Conservation (phyloP, 129 eudicot species). For the Calendula officinalis region DNA sequence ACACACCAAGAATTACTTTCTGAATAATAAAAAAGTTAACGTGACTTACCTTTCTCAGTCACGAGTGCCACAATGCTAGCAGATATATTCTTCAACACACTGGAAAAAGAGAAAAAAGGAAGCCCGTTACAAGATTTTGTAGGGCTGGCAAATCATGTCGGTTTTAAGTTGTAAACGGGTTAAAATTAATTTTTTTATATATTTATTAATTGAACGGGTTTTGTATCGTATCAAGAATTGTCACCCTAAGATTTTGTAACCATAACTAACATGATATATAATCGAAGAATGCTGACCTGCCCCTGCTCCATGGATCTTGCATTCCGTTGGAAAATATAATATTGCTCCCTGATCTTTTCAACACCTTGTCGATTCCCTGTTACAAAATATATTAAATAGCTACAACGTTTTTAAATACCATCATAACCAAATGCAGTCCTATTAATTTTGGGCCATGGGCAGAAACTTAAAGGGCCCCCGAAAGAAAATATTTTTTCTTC, state of each 20-base stretch:
- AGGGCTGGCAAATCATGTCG: too few relatives aligned
- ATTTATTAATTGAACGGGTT: too few relatives aligned
- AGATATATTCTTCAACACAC: conserved; percentile 13
- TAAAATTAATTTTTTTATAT: too few relatives aligned
- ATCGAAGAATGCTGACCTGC: not conserved
- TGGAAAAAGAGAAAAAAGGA: not conserved
- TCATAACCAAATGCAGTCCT: not conserved
- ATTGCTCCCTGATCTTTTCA: conserved; percentile 3
- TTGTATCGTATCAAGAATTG: too few relatives aligned
- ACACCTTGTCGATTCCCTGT: conserved; percentile 3
- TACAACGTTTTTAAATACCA: not conserved
- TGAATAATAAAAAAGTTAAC: not conserved
- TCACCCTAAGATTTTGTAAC: not conserved
- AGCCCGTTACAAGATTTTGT: not conserved
- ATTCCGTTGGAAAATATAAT: not conserved
- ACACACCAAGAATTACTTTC: not conserved
- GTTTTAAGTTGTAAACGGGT: too few relatives aligned
- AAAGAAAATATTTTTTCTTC: too few relatives aligned
- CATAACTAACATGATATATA: not conserved
- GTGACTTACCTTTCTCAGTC: not conserved
- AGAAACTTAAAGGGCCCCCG: too few relatives aligned
- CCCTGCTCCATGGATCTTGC: conserved; percentile 14
- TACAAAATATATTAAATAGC: not conserved
- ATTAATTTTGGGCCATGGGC: too few relatives aligned
- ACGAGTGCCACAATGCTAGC: conserved; percentile 13